A percentile compares a stretch with the other conserved stretches of the same genome.
phyloP scores from a whole-genome alignment of 805 yeast genomes.

The Tetrapisispora pingtungensis region DNA sequence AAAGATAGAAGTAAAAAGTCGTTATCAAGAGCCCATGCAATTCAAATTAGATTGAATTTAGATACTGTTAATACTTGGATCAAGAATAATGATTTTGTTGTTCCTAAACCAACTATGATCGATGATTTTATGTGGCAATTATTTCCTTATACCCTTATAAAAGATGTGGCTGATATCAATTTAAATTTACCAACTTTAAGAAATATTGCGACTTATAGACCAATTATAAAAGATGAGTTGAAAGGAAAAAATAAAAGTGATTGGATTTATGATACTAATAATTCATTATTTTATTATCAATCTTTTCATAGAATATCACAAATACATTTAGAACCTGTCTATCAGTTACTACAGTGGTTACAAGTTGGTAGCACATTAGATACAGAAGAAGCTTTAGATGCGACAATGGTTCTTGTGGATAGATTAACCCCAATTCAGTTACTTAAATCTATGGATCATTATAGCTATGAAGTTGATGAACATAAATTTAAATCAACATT shows the following conservation, averaged over 20 bases:
- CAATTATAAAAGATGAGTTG: conserved; percentile 6
- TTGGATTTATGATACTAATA: conserved; percentile 19
- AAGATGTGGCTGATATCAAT: conserved; percentile 24
- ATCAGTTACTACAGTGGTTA: conserved; percentile 80
- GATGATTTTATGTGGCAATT: conserved; percentile 31
- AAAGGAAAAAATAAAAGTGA: conserved; percentile 1
- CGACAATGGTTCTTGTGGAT: conserved; percentile 44
- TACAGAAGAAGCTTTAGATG: conserved; percentile 51
- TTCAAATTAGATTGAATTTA: conserved; percentile 79
- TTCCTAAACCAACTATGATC: conserved; percentile 27
- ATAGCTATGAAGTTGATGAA: conserved; percentile 80
- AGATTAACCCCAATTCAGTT: conserved; percentile 60
- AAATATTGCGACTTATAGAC: conserved; percentile 21
- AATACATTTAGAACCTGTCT: conserved; percentile 57
- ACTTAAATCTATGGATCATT: conserved; percentile 58
- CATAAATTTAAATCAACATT: conserved; percentile 48
- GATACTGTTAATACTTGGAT: conserved; percentile 93
- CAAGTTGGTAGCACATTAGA: conserved; percentile 71
- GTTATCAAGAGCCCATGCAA: conserved; percentile 71
- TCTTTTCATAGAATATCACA: conserved; percentile 57
- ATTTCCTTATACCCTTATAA: conserved; percentile 31
- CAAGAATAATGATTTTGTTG: conserved; percentile 34
- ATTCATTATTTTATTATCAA: conserved; percentile 51
- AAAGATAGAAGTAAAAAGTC: conserved; percentile 52
- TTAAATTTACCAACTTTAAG: conserved; percentile 13